Conservation (phyloP, 768 basidiomycete species). For the Boletellus ananas region DNA sequence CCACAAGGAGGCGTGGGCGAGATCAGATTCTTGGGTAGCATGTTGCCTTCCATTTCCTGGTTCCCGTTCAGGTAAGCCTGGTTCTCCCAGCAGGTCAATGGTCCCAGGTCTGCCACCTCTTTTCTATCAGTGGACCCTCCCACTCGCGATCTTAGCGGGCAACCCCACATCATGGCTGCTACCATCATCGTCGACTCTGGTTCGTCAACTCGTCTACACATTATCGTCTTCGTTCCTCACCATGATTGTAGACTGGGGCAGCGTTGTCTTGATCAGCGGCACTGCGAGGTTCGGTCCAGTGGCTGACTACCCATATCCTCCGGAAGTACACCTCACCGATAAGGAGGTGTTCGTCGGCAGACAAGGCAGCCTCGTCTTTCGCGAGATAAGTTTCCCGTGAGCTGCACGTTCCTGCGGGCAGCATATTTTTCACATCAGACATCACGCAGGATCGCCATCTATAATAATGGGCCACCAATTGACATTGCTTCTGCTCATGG, state of each 20-base stretch:
- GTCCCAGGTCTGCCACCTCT: neutral
- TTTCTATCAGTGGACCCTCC: neutral
- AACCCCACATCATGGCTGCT: neutral
- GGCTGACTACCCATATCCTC: neutral
- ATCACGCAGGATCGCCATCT: neutral
- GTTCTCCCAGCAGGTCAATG: neutral
- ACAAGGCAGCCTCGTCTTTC: neutral
- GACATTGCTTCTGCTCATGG: neutral
- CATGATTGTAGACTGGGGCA: neutral
- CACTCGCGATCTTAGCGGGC: neutral
- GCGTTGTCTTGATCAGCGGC: neutral
- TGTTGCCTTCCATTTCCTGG: neutral
- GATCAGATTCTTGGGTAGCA: neutral
- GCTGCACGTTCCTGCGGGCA: neutral
- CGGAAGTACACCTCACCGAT: neutral
- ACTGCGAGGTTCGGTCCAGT: neutral
- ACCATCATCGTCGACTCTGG: neutral
- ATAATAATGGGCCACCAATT: neutral
- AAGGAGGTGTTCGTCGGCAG: neutral
- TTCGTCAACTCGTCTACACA: neutral
- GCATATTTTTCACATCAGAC: neutral
- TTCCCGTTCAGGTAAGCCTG: neutral
- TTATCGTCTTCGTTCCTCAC: neutral
- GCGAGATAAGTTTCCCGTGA: neutral
- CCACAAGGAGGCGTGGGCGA: too few relatives aligned